Evolutionary conservation across 163 green algal genomes (phyloP).

Genomic region (Scenedesmus sp.): DNA sequence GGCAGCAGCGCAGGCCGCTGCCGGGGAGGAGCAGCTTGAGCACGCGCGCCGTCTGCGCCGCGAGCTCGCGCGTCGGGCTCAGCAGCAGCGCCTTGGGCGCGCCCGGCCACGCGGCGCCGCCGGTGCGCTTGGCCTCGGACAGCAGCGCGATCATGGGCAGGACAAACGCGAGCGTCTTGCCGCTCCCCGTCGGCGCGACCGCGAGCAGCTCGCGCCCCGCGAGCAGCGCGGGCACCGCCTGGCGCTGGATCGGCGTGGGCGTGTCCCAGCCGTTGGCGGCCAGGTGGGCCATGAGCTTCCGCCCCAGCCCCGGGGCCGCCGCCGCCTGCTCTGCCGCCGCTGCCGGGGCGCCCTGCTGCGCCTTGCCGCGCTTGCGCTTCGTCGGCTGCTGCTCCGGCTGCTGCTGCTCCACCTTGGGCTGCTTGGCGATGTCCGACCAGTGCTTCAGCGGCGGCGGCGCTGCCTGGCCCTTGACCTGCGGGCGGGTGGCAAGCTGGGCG

Average conservation of each 20-base stretch:
- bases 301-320: background rate
- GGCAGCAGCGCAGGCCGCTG: constrained; percentile 61
- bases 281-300: constrained; percentile 61
- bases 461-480: constrained; percentile 17
- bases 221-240: constrained; percentile 86
- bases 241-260: constrained; percentile 92
- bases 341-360: background rate
- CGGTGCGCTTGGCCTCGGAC: constrained; percentile 23
- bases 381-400: background rate
- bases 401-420: background rate
- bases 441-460: constrained; percentile 8
- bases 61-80: constrained; percentile 88
- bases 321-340: constrained; percentile 11
- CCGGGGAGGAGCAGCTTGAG: constrained; percentile 77
- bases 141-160: constrained; percentile 71
- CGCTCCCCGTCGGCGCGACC: constrained; percentile 88
- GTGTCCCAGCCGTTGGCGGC: constrained; percentile 63
- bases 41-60: constrained; percentile 59
- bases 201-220: constrained; percentile 82
- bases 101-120: constrained; percentile 39
- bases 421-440: constrained; percentile 20
- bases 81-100: constrained; percentile 75
- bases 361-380: constrained; percentile 9
- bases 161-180: constrained; percentile 90
- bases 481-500: too few relatives aligned